Percentiles rank a stretch among this genome's conserved stretches.
Evolutionary conservation across 2,329 filamentous ascomycete species (phyloP).

Genomic region (Diaporthe citriasiana): DNA sequence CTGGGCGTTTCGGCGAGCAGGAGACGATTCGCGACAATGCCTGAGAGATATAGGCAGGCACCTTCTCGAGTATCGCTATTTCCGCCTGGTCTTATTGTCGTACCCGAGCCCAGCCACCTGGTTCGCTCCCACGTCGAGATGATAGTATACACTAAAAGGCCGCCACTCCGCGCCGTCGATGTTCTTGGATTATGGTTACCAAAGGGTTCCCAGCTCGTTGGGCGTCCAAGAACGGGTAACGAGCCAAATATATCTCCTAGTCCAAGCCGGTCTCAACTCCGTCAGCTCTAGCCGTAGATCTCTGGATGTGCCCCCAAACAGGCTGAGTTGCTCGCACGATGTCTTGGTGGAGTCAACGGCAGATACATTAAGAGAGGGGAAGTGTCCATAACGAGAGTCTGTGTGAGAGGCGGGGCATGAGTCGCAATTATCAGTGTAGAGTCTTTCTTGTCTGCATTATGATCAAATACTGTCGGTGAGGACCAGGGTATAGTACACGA

Average conservation of each 20-base stretch:
- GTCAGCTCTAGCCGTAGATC: conserved; percentile 1
- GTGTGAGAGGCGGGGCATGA: conserved; percentile 34
- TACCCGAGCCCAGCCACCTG: conserved; percentile 11
- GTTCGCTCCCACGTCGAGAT: conserved; percentile 17
- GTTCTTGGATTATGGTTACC: conserved; percentile 7
- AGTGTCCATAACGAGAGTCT: conserved; percentile 27
- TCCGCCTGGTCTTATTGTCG: not conserved
- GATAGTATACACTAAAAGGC: conserved; percentile 9
- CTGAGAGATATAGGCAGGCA: conserved; percentile 8
- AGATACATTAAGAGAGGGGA: conserved; percentile 25
- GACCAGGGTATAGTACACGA: conserved; percentile 28
- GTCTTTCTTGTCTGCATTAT: conserved; percentile 21
- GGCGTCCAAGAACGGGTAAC: conserved; percentile 9
- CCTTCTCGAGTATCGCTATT: not conserved
- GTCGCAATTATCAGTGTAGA: conserved; percentile 18
- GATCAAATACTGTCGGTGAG: conserved; percentile 33
- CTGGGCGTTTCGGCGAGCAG: conserved; percentile 46
- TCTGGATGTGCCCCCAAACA: not conserved
- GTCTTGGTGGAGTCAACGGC: conserved; percentile 9
- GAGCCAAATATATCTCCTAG: conserved; percentile 14
- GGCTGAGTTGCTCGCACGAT: conserved; percentile 4
- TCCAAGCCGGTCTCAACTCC: not conserved
- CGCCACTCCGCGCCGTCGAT: conserved; percentile 36
- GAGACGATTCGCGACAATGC: conserved; percentile 8
- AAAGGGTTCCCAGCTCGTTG: conserved; percentile 1